Conservation (phyloP, 1,284 basidiomycete species). For the Phylloporus gajari region DNA sequence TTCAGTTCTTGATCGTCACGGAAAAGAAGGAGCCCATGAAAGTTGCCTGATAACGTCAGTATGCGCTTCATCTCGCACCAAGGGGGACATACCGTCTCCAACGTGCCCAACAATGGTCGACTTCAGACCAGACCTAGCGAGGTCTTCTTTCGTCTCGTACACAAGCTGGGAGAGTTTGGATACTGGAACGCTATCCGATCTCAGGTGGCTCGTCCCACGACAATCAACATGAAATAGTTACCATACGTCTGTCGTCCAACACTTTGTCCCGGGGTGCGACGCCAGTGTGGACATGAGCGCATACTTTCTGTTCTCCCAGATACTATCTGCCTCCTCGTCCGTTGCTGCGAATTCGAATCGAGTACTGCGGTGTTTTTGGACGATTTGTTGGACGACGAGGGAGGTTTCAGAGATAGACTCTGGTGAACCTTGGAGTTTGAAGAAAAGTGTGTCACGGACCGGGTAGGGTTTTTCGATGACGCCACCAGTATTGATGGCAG, state of each 20-base stretch:
- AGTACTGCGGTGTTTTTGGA: constrained; percentile 73
- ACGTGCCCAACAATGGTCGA: constrained; percentile 88
- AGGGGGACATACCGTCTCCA: constrained; percentile 74
- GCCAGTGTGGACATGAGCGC: constrained; percentile 81
- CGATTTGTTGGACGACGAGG: constrained; percentile 66
- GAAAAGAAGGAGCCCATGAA: constrained; percentile 79
- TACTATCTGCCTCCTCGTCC: constrained; percentile 78
- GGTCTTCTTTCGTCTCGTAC: constrained; percentile 81
- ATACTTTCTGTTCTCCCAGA: constrained; percentile 92
- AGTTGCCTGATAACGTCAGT: constrained; percentile 55
- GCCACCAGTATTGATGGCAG: constrained; percentile 77
- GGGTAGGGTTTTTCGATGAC: constrained; percentile 70
- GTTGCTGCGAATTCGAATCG: constrained; percentile 82
- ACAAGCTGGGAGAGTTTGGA: constrained; percentile 75
- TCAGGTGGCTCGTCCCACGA: neutral
- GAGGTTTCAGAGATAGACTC: constrained; percentile 72
- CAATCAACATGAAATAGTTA: constrained; percentile 44
- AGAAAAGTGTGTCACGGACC: constrained; percentile 84
- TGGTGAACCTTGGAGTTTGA: constrained; percentile 87
- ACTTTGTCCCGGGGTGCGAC: constrained; percentile 69
- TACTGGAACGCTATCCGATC: constrained; percentile 74
- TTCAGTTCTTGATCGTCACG: constrained; percentile 67
- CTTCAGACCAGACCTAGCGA: constrained; percentile 66
- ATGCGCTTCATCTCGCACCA: constrained; percentile 20
- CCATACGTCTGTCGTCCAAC: constrained; percentile 93